Base-by-base conservation (phyloP, 1,139 yeast species). In the Ashbya aceris region DNA sequence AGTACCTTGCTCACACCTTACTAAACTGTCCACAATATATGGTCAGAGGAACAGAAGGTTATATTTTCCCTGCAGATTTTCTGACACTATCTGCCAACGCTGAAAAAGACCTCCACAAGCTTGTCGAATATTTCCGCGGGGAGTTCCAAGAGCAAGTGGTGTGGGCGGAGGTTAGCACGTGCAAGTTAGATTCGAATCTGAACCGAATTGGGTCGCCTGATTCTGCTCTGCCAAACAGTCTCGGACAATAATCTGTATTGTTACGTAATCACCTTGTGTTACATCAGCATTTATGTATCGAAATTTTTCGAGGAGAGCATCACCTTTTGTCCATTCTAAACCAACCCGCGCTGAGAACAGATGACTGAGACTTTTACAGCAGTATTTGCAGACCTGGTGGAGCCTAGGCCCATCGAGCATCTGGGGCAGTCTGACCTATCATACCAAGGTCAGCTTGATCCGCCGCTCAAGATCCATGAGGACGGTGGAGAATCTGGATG, bases 401-500 rank as follows among this genome's bases (percentile, higher is more conserved):
- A 45, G n/a, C 29, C 47, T 9, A 42, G 54, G 36, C 48, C 51
- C 12, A 49, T 52, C 2, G 62, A 66, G 36, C 71, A 70, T 45
- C 47, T 65, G 14, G 76, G 76, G 20, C 54, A 58, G 14, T 54
- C 67, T 1, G 65, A 61, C 41, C 55, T 71, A 39, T 61, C 68
- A 4, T 71, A 70, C 49, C 69, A 66, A 36, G 73, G 73, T 0
- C 55, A 68, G 30, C 51, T 71, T 12, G 40, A 49, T 1, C 58
- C 56, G 4, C 67, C 70, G 0, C 57, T 74, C 26, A 56, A 62
- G 45, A 68, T 75, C 27, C 64, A 61, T 44, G 76, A 72, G 47
- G 79, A 75, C 50, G 79, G 78, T 33, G 79, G 79, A 4, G 74
- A 69, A 1, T 55, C 69, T 8, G 79, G 79, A 1, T 75, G 79